These are phyloP conservation scores for Rhynchosporium graminicola DNA, from an alignment of 2,329 filamentous ascomycete genomes.

Conservation along the genomic window DNA sequence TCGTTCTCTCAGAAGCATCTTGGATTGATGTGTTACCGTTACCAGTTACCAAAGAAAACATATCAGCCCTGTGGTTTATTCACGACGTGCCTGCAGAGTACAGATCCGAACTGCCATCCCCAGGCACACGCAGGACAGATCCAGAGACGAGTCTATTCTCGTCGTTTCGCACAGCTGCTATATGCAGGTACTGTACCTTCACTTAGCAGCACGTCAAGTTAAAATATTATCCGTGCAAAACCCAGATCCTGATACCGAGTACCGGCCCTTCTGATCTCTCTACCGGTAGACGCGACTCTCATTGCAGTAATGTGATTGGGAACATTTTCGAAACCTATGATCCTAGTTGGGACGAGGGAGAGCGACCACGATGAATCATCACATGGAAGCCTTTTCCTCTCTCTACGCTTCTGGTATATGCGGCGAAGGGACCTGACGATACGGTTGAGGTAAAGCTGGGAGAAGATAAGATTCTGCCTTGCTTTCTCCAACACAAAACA, in stretches of 20 bases:
- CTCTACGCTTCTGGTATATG: too few relatives aligned
- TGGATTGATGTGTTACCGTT: not conserved
- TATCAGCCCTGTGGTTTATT: slow-evolving; percentile 2
- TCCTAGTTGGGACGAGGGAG: not conserved
- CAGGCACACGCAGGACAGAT: not conserved
- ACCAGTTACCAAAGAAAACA: not conserved
- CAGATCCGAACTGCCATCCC: not conserved
- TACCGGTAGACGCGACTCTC: not conserved
- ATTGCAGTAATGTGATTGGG: too few relatives aligned
- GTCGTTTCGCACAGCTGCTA: slow-evolving; percentile 3
- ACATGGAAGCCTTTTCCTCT: not conserved
- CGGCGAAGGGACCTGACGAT: not conserved
- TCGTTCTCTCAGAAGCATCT: slow-evolving; percentile 5
- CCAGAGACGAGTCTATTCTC: not conserved
- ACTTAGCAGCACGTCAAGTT: not conserved
- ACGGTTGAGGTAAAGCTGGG: not conserved
- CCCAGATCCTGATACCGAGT: not conserved
- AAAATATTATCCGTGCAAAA: not conserved
- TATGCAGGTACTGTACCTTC: slow-evolving; percentile 11
- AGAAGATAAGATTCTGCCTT: not conserved
- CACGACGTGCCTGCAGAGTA: not conserved
- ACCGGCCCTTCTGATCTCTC: slow-evolving; percentile 5
- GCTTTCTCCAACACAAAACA: not conserved
- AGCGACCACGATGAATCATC: not conserved
- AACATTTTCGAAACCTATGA: not conserved